Base-by-base conservation (phyloP, 2,329 filamentous ascomycete species). In the Diaporthe citri region DNA sequence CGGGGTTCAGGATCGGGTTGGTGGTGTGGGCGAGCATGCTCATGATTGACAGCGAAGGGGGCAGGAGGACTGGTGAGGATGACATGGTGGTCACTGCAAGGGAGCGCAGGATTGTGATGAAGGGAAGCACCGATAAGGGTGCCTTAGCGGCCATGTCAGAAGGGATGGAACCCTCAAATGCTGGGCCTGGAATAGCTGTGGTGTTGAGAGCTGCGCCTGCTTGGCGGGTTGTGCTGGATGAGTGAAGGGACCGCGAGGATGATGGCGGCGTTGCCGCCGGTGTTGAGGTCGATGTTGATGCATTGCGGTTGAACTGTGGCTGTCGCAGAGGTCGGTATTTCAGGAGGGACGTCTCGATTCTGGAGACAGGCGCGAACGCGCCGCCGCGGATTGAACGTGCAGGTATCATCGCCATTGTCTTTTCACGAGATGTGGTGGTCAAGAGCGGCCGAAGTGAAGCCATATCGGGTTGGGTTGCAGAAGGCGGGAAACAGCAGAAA, bases 71-170 rank as follows among this genome's bases (percentile, higher is more conserved):
- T 2, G 87, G 91, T 1, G 93, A 94, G 1, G 92, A 94, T 0
- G 94, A 95, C 76, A 95, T 88, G 48, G 89, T 88, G 8, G 90
- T 93, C 72, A 93, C 93, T 77, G 90, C 86, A 73, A 94, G 89
- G 12, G 93, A 94, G 75, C 94, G 91, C 25, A 95, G 82, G 51
- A 96, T 86, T 74, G 90, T 91, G 74, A 86, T 87, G 4, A 94
- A 85, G 0, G 94, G 93, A 48, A 95, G 87, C 55, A 93, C 88
- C 0, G 92, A 90, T 31, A 95, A 87, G 2, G 92, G 88, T 5
- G 84, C 76, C 22, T 78, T 77, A 12, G 60, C 66, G 77, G 80
- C 80, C 22, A 51, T 71, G 31, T 34, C 51, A 15, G 72, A 25
- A n/a, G 51, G 52, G 43, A 66, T 59, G n/a, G 76, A 71, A 31